Base-by-base conservation (phyloP, 768 basidiomycete species). In the Bullera alba region DNA sequence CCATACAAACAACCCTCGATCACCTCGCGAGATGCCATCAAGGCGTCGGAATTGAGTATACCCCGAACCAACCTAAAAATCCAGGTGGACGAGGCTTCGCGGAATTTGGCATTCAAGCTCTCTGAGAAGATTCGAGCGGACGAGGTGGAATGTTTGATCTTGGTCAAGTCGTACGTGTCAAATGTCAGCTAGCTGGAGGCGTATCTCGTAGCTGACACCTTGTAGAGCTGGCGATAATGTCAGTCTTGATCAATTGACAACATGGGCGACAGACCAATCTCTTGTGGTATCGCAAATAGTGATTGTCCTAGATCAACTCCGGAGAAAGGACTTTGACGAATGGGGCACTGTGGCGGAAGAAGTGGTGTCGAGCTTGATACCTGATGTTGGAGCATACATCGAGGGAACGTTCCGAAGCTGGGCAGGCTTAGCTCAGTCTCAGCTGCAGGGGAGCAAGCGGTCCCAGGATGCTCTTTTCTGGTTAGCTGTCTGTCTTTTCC, bases 261-360 rank as follows among this genome's bases (percentile, higher is more conserved):
- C 83, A 5, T 72, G 90, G 78, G 87, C 86, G 71, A 81, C 82
- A 56, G 81, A 84, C 4, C 90, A 96, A 69, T 79, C 84, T 12
- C 78, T 92, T 16, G 81, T 79, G 58, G 69, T 83, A 38, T 75
- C 85, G 14, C 82, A 85, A 35, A 74, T 81, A 26, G 79, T 88
- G 46, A 80, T 85, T 5, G 83, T 86, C 0, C 21, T 43, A 6
- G 23, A 43, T 25, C 81, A 84, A 21, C 29, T 44, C 17, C 25
- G n/a, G 2, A 78, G 80, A 39, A 81, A 81, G 48, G 80, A 83
- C 54, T 57, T 78, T 12, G 45, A 42, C 1, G 53, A 57, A 23
- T 51, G 57, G 55, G 27, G 39, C 3, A 27, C 51, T 16, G 2
- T 64, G 26, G 55, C 56, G n/a, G 25, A 22, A n/a, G 51, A 54